phyloP scores from a whole-genome alignment of 192 early-diverging fungal genomes.

The Coemansia sp. region DNA sequence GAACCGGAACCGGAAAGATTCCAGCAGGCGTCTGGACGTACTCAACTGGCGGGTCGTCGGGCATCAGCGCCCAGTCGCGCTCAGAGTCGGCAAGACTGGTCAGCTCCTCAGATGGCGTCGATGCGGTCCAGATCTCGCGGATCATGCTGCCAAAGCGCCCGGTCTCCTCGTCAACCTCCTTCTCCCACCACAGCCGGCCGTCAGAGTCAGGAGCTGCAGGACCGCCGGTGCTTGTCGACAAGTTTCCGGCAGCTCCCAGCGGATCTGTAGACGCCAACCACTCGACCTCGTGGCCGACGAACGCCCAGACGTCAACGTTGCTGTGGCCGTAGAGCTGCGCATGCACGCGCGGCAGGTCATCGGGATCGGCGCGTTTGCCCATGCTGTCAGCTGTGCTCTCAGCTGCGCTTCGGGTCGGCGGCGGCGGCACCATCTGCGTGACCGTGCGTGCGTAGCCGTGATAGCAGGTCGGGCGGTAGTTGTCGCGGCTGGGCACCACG shows the following conservation, averaged over 20 bases:
- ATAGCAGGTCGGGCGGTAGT: conserved; percentile 57
- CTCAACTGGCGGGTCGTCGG: conserved; percentile 21
- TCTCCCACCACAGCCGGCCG: conserved; percentile 37
- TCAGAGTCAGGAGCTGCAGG: not conserved
- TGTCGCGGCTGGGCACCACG: conserved; percentile 59
- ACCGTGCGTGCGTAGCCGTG: conserved; percentile 52
- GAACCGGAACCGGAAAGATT: not conserved
- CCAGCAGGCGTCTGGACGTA: not conserved
- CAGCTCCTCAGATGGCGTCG: not conserved
- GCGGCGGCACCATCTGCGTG: conserved; percentile 31
- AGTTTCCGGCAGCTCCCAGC: not conserved
- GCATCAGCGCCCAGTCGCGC: conserved; percentile 37
- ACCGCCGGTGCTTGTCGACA: not conserved
- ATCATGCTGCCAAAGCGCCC: conserved; percentile 43
- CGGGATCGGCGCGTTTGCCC: not conserved
- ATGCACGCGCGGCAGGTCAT: conserved; percentile 13
- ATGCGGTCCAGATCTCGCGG: conserved; percentile 28
- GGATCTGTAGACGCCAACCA: conserved; percentile 14
- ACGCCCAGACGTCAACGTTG: conserved; percentile 71
- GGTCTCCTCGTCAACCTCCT: conserved; percentile 35
- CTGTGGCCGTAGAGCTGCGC: conserved; percentile 76
- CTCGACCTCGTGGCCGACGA: conserved; percentile 52
- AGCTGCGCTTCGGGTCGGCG: not conserved
- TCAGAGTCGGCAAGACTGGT: not conserved
- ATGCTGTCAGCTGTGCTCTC: not conserved